These are phyloP conservation scores for Pisolithus tinctorius DNA, from an alignment of 768 basidiomycete genomes.

Conservation along the genomic window DNA sequence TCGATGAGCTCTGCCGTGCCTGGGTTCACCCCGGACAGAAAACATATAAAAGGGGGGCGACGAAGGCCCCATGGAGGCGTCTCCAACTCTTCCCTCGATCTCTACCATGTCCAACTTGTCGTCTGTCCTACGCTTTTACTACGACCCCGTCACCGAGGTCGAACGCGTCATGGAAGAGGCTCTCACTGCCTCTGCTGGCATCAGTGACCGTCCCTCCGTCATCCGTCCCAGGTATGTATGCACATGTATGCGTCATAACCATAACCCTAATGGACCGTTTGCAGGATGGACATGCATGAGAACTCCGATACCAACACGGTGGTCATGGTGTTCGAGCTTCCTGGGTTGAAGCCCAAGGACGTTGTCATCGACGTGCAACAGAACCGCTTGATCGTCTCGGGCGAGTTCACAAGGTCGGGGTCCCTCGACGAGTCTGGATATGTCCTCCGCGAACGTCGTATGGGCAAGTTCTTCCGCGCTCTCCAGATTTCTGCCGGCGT, in stretches of 20 bases:
- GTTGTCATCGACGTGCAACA: slow-evolving; percentile 46
- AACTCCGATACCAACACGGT: slow-evolving; percentile 39
- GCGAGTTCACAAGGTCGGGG: slow-evolving; percentile 32
- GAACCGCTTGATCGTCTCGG: slow-evolving; percentile 44
- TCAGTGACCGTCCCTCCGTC: background rate
- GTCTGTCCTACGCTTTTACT: slow-evolving; percentile 18
- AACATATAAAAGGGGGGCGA: no score
- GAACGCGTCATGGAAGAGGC: slow-evolving; percentile 41
- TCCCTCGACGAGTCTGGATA: slow-evolving; percentile 32
- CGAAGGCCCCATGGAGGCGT: no score
- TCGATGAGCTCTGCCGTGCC: no score
- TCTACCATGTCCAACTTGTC: slow-evolving; percentile 15
- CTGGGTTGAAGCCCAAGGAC: slow-evolving; percentile 46
- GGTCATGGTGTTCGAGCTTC: slow-evolving; percentile 52
- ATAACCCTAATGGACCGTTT: background rate
- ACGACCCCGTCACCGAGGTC: slow-evolving; percentile 37
- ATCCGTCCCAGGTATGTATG: slow-evolving; percentile 28
- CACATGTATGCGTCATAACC: background rate
- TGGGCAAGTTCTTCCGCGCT: slow-evolving; percentile 42
- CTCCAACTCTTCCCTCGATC: no score
- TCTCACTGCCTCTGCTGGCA: slow-evolving; percentile 18
- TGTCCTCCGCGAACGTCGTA: slow-evolving; percentile 37
- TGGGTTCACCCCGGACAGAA: no score
- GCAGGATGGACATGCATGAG: slow-evolving; percentile 54
- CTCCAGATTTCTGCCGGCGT: slow-evolving; percentile 42